Evolutionary conservation across 1,284 basidiomycete species (phyloP), one percentile per base, ranked within the genome.

Genomic region (Salmacisia buchloeana): DNA sequence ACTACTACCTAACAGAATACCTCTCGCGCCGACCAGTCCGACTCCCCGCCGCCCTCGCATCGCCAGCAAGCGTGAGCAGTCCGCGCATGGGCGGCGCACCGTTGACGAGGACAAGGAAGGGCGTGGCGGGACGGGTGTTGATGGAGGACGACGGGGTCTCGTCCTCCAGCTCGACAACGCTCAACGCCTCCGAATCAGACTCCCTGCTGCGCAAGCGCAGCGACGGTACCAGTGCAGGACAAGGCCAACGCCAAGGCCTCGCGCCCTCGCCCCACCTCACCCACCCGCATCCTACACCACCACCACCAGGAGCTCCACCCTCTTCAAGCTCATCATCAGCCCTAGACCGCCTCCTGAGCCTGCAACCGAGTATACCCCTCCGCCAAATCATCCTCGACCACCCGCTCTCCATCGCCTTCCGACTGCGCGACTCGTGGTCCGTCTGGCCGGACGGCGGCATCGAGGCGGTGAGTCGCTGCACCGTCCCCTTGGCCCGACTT

Each of bases 371-470:
- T 5, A 66, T 68, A 0, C 64, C 71, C 6, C 46, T 83, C 1
- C 85, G 88, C 54, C 71, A 80, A 18, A 82, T 81, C 38, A 61
- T 88, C 25, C 78, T 92, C 25, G 75, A 77, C 1, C 86, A 88
- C 70, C 85, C 86, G 1, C 57, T 90, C 27, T 83, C 83, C 2
- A 81, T 80, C 0, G 91, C 88, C 85, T 80, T 90, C 35, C 84
- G 87, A 38, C 81, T 92, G 35, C 83, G 89, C 57, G 90, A 92
- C 74, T 88, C 89, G 6, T 92, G 90, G 90, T 84, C 83, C 2
- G 83, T 91, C 0, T 92, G 89, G 86, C 68, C 77, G 43, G 90
- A 87, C 77, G 88, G 87, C 27, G 88, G 88, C 7, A 83, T 83
- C 25, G 88, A 88, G 73, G 80, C 74, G 27, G n/a, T n/a, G n/a